Percentiles rank a stretch among this genome's conserved stretches.
These are phyloP conservation scores for Crithidia expoeki DNA, from an alignment of 208 protist species.

Conservation along the genomic window DNA sequence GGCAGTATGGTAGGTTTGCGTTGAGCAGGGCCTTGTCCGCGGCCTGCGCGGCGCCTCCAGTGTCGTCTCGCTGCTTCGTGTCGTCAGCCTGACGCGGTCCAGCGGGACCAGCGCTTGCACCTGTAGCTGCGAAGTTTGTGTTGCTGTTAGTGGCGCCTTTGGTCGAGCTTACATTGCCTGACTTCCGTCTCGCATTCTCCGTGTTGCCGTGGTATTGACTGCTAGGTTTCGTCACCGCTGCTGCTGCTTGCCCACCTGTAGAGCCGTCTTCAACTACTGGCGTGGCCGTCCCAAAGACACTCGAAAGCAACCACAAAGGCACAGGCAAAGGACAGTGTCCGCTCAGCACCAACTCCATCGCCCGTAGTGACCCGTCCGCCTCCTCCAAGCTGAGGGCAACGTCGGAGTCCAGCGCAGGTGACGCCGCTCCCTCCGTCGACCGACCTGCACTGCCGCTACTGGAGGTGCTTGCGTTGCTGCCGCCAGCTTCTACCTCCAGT, in stretches of 20 bases:
- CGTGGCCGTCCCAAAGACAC: conserved; percentile 17
- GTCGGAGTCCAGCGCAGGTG: conserved; percentile 2
- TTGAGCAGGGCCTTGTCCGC: background rate
- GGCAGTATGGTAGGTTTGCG: background rate
- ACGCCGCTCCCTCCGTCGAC: background rate
- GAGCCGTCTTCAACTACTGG: conserved; percentile 2
- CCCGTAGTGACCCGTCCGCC: conserved; percentile 13
- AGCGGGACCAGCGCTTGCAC: background rate
- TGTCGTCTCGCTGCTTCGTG: background rate
- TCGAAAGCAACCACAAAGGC: conserved; percentile 45
- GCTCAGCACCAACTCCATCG: conserved; percentile 32
- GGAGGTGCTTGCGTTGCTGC: background rate
- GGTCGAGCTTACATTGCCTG: background rate
- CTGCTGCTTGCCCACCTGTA: background rate
- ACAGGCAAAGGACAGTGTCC: conserved; percentile 38
- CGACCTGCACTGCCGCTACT: background rate
- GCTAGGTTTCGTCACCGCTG: background rate
- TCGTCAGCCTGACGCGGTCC: background rate
- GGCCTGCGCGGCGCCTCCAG: background rate
- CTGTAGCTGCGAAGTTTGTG: background rate
- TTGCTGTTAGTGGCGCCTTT: background rate
- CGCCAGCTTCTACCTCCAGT: background rate
- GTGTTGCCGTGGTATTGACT: background rate
- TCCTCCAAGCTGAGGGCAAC: background rate
- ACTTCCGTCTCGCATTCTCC: background rate